Evolutionary conservation across 2,329 filamentous ascomycete genomes (phyloP).

Genomic region (Ceratocystis huliohia): DNA sequence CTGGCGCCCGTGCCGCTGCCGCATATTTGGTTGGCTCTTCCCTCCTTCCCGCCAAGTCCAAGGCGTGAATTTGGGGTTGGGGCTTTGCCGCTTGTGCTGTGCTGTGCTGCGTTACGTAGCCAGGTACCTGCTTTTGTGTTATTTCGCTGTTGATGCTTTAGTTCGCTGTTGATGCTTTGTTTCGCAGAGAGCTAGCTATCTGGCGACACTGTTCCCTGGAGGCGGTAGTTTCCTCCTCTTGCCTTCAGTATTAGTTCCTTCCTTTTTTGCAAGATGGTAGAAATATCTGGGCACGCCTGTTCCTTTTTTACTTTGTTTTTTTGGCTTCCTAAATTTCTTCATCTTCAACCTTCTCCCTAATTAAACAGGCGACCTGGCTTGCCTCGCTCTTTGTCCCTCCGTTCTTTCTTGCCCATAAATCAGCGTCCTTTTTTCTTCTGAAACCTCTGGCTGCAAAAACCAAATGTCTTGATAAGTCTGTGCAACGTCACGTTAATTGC

Average conservation of each 20-base stretch:
- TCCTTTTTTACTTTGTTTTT: background rate
- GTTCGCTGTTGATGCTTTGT: background rate
- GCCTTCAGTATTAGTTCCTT: background rate
- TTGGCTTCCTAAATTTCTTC: background rate
- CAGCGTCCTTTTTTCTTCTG: background rate
- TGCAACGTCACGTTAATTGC: slow-evolving; percentile 2
- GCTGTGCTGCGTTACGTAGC: background rate
- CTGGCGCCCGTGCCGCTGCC: background rate
- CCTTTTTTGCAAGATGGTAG: background rate
- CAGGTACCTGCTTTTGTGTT: slow-evolving; percentile 7
- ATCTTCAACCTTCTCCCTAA: slow-evolving; percentile 8
- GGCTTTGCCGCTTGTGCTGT: background rate
- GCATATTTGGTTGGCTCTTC: background rate
- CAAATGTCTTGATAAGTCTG: background rate
- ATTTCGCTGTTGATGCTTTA: background rate
- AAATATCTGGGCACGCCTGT: background rate
- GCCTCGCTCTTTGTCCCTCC: background rate
- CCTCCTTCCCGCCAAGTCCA: background rate
- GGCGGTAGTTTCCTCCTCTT: background rate
- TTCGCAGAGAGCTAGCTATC: background rate
- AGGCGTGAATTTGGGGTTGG: background rate
- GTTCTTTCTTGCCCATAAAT: background rate
- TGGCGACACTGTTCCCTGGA: background rate
- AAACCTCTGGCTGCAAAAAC: background rate
- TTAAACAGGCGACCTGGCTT: background rate